Evolutionary conservation across 441 rosid species (phyloP), one percentile per base, ranked within the genome.

Genomic region (Codiaeum variegatum): DNA sequence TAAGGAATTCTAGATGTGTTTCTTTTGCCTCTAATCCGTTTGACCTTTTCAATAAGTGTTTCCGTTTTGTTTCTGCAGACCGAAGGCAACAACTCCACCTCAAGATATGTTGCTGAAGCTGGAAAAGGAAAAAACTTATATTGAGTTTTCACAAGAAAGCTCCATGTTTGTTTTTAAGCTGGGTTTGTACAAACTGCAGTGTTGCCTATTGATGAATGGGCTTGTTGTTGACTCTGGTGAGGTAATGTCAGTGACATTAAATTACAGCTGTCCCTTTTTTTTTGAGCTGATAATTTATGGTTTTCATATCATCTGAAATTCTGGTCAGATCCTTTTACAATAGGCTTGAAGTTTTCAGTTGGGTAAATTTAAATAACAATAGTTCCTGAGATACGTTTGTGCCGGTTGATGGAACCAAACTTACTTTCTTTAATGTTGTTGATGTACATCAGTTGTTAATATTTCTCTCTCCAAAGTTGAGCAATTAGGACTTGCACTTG

Each of bases 131-230:
- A 74, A 72, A 74, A 84, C 86, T 62, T 85, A 79, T 62, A 86
- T 82, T 81, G 90, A 86, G 72, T 70, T 80, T 65, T 83, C 94
- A 68, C 85, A 85, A 78, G 92, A 88, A 80, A 90, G 95, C 81
- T 90, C 98, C 76, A 73, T 89, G 86, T 89, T 84, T 83, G 96
- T 93, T 73, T 89, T 84, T 82, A 93, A 92, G 86, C 83, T 96
- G 86, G 99, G 99, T 78, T 77, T 96, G 83, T 79, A 85, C 69
- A 90, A 88, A 83, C 54, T 90, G 83, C 79, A 83, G 75, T 91
- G 97, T 66, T 82, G 88, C 78, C 84, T 93, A 70, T 80, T 96
- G 90, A 90, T 96, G 99, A 93, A 96, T 81, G 98, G 99, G 26
- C 93, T 96, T 77, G 98, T 96, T 84, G 70, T 81, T 77, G 97